Evolutionary conservation across 768 basidiomycete genomes (phyloP).

Genomic region (Tricholoma hemisulphureum): DNA sequence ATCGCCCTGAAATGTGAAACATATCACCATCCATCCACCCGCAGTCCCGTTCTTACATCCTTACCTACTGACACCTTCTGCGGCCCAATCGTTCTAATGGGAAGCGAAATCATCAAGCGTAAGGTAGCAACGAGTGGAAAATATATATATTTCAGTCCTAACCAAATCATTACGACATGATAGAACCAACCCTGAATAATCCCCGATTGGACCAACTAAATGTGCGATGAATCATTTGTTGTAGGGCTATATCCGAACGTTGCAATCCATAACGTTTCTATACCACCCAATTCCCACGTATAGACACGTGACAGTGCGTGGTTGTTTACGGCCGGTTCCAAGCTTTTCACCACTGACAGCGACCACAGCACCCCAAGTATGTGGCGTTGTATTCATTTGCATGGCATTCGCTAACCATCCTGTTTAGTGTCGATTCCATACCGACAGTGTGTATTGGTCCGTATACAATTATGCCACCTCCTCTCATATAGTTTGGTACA

Average conservation of each 20-base stretch:
- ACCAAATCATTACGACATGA: too few relatives aligned
- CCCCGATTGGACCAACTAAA: too few relatives aligned
- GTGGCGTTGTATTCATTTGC: conserved; percentile 7
- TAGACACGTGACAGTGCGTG: neutral
- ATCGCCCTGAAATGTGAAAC: conserved; percentile 1
- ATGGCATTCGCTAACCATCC: conserved; percentile 7
- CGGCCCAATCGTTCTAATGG: too few relatives aligned
- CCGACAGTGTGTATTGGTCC: conserved; percentile 60
- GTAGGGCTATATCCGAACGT: too few relatives aligned
- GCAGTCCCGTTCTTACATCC: neutral
- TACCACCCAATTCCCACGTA: too few relatives aligned
- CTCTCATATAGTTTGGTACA: conserved; percentile 32
- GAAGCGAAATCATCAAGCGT: too few relatives aligned
- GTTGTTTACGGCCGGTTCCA: conserved; percentile 2
- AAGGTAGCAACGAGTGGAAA: too few relatives aligned
- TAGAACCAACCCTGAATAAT: too few relatives aligned
- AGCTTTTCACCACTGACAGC: conserved; percentile 2
- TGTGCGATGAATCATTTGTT: too few relatives aligned
- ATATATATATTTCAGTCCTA: too few relatives aligned
- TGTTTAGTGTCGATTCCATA: conserved; percentile 56
- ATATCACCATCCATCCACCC: neutral
- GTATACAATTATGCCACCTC: conserved; percentile 28
- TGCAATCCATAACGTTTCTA: too few relatives aligned
- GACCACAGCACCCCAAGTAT: conserved; percentile 11
- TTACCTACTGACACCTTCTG: too few relatives aligned